Evolutionary conservation across 1,284 basidiomycete species (phyloP).

Genomic region (Entoloma clypeatum): DNA sequence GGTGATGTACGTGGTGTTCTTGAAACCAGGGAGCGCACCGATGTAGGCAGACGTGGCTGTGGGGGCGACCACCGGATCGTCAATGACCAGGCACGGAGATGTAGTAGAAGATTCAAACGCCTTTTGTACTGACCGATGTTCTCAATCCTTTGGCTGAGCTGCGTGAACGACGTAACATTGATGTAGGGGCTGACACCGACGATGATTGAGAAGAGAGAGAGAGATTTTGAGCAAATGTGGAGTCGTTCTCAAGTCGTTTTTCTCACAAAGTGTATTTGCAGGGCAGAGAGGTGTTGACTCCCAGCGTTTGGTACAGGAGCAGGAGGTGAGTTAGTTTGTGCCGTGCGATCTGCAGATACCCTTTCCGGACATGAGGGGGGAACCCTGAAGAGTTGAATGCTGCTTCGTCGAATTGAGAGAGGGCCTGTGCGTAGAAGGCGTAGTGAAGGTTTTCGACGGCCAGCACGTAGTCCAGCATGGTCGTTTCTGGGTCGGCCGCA

Average conservation of each 20-base stretch:
- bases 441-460: constrained; percentile 14
- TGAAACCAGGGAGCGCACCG: constrained; percentile 31
- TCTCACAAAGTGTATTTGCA: constrained; percentile 18
- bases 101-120: neutral
- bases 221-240: neutral
- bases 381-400: constrained; percentile 15
- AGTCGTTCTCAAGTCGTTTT: too few relatives aligned
- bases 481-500: constrained; percentile 18
- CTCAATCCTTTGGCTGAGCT: constrained; percentile 12
- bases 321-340: constrained; percentile 14
- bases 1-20: constrained; percentile 10
- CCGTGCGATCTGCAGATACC: constrained; percentile 11
- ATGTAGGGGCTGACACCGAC: constrained; percentile 7
- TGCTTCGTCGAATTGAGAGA: constrained; percentile 13
- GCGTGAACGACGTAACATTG: constrained; percentile 13
- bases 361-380: constrained; percentile 10
- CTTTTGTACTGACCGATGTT: constrained; percentile 13
- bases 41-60: constrained; percentile 41
- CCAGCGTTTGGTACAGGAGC: constrained; percentile 14
- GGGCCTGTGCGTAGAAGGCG: constrained; percentile 16
- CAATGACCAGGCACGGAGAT: neutral
- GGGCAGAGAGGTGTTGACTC: constrained; percentile 10
- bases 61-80: neutral
- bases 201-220: neutral
- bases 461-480: constrained; percentile 12